Evolutionary conservation across 2,329 filamentous ascomycete genomes (phyloP).

Genomic region (Alternaria gaisen): DNA sequence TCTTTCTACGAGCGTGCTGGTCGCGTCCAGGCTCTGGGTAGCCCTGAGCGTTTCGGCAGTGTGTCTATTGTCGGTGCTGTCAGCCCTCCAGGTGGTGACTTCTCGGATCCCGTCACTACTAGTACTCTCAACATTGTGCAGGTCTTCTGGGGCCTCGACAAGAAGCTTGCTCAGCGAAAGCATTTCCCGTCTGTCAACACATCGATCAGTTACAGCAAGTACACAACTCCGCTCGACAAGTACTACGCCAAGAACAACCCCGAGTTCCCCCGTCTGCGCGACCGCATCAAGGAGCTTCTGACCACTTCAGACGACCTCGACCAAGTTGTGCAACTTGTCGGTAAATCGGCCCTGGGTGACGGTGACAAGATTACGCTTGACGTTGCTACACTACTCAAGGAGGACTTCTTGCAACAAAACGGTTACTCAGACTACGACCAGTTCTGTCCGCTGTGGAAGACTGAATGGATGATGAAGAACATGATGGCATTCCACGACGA

Average conservation of each 20-base stretch:
- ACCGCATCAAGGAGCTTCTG: conserved; percentile 92
- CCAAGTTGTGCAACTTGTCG: conserved; percentile 97
- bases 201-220: conserved; percentile 93
- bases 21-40: conserved; percentile 83
- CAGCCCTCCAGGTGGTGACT: conserved; percentile 97
- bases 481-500: conserved; percentile 99
- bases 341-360: conserved; percentile 95
- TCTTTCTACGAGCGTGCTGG: conserved; percentile 99
- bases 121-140: conserved; percentile 96
- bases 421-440: conserved; percentile 99
- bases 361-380: conserved; percentile 98
- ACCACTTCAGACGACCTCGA: conserved; percentile 97
- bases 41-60: conserved; percentile 86
- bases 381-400: conserved; percentile 89
- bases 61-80: conserved; percentile 98
- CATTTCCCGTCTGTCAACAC: conserved; percentile 99
- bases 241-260: conserved; percentile 94
- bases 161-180: conserved; percentile 98
- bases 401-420: conserved; percentile 99
- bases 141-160: conserved; percentile 99
- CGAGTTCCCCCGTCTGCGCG: conserved; percentile 90
- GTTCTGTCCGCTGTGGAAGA: conserved; percentile 99
- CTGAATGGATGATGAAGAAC: conserved; percentile 99
- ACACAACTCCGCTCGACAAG: conserved; percentile 85
- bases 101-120: conserved; percentile 95